These are phyloP conservation scores for Aspergillus homomorphus DNA, from an alignment of 495 filamentous ascomycete species.

Conservation along the genomic window DNA sequence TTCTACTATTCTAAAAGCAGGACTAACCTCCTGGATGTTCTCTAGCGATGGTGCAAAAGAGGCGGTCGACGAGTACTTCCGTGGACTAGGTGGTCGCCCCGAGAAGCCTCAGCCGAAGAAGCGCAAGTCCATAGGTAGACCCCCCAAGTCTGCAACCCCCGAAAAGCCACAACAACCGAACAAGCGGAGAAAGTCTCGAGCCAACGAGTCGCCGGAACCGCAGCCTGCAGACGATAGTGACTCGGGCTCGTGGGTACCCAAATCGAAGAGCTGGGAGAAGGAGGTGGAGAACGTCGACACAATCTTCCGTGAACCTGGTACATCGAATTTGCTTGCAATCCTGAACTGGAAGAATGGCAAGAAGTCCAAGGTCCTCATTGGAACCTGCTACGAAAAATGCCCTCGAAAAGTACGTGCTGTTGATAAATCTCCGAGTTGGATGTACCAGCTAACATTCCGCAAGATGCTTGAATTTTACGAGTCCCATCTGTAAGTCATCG, in stretches of 20 bases:
- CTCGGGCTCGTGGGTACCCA: conserved; percentile 44
- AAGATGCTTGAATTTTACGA: conserved; percentile 51
- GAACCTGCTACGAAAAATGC: conserved; percentile 41
- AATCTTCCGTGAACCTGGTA: conserved; percentile 48
- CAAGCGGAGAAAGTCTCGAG: conserved; percentile 20
- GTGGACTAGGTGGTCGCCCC: conserved; percentile 55
- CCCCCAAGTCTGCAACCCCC: conserved; percentile 21
- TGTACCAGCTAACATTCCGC: conserved; percentile 15
- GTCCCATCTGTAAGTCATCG: conserved; percentile 38
- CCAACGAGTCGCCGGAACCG: conserved; percentile 22
- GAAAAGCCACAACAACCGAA: conserved; percentile 18
- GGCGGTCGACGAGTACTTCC: conserved; percentile 52
- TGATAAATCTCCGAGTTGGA: not conserved
- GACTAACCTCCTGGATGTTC: conserved; percentile 11
- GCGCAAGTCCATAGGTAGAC: conserved; percentile 37
- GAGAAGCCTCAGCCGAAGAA: conserved; percentile 33
- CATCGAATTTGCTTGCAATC: conserved; percentile 44
- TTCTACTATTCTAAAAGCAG: conserved; percentile 5
- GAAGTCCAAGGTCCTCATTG: conserved; percentile 35
- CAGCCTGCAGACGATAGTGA: conserved; percentile 10
- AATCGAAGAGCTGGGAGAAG: conserved; percentile 55
- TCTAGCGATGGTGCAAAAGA: conserved; percentile 52
- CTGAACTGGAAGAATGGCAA: conserved; percentile 55
- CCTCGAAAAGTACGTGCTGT: conserved; percentile 31
- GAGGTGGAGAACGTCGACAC: conserved; percentile 55